Evolutionary conservation across 805 yeast genomes (phyloP), one percentile per base, ranked within the genome.

Genomic region (Sugiyamaella floridensis): DNA sequence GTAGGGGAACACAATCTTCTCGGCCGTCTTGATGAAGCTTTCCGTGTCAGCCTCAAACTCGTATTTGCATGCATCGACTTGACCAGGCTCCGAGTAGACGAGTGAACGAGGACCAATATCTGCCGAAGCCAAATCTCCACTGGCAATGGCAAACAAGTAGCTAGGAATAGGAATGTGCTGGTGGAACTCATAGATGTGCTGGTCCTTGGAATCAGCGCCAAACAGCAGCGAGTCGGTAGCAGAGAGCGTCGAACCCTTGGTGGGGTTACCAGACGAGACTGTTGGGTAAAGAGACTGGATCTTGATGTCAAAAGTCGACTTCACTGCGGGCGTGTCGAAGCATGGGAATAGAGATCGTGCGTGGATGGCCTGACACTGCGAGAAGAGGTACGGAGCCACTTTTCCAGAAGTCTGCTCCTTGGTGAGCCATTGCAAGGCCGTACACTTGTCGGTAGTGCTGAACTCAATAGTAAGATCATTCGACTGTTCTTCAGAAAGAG

Each of bases 351-450:
- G 75, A 14, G 92, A 79, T 63, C 97, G 77, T 6, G 96, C 93
- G 64, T 89, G 96, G 58, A 86, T 89, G 40, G 96, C 89, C 71
- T 89, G 95, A 65, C 95, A 80, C 70, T 89, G 97, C 10, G 96
- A 87, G 67, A 89, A 89, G 53, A 89, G 74, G 67, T 80, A 85
- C 0, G 88, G 89, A 22, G 75, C 74, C 43, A 76, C 77, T 55
- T 82, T 79, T 15, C 90, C 95, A 47, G 82, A 82, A 8, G 95
- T 85, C 60, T 83, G 86, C 50, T 76, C 80, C 37, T 83, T 81
- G n/a, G 78, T 79, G 50, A 89, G 71, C 82, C 93, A 89, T 68
- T 89, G 96, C 55, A 89, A 72, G 2, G 96, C 96, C 1, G 96
- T 86, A 63, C 95, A 85, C 19, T 79, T 67, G 6, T 72, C 70